These are phyloP conservation scores for Laetiporus sulphureus DNA, from an alignment of 1,284 basidiomycete species.

Conservation along the genomic window DNA sequence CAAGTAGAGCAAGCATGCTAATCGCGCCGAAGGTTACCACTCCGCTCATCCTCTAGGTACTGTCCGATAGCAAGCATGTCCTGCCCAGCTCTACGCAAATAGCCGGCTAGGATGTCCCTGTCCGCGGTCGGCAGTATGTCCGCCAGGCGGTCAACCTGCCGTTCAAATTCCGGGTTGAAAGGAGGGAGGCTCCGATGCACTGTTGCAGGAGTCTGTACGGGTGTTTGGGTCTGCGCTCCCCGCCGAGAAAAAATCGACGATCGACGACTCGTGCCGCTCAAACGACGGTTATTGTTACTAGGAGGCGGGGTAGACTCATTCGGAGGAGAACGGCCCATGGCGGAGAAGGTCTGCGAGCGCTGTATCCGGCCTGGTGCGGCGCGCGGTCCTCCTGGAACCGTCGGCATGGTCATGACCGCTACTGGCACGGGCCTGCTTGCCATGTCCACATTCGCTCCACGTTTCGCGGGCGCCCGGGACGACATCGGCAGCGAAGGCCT, in stretches of 20 bases:
- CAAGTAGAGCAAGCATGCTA: constrained; percentile 8
- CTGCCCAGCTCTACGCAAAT: constrained; percentile 67
- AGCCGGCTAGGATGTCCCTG: constrained; percentile 58
- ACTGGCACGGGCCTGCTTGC: constrained; percentile 26
- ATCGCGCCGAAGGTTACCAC: constrained; percentile 49
- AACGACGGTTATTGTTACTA: constrained; percentile 6
- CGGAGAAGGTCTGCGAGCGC: constrained; percentile 61
- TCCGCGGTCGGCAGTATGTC: constrained; percentile 77
- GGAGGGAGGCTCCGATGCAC: too few species aligned
- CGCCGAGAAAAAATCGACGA: constrained; percentile 40
- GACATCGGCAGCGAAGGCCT: constrained; percentile 20
- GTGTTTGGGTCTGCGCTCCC: not conserved
- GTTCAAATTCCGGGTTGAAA: constrained; percentile 50
- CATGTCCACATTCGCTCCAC: constrained; percentile 29
- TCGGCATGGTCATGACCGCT: constrained; percentile 38
- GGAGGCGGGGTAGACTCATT: constrained; percentile 8
- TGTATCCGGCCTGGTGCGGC: constrained; percentile 57
- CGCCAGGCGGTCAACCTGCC: constrained; percentile 65
- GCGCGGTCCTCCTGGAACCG: constrained; percentile 70
- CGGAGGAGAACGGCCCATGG: constrained; percentile 30
- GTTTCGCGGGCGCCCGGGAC: constrained; percentile 35
- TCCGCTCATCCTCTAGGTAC: constrained; percentile 84
- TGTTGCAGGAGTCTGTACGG: not conserved
- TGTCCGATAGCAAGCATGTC: constrained; percentile 82
- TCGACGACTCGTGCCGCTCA: constrained; percentile 37